A percentile compares a stretch with the other conserved stretches of the same genome.
These are phyloP conservation scores for Cyberlindnera lachancei DNA, from an alignment of 805 yeast genomes.

Conservation along the genomic window DNA sequence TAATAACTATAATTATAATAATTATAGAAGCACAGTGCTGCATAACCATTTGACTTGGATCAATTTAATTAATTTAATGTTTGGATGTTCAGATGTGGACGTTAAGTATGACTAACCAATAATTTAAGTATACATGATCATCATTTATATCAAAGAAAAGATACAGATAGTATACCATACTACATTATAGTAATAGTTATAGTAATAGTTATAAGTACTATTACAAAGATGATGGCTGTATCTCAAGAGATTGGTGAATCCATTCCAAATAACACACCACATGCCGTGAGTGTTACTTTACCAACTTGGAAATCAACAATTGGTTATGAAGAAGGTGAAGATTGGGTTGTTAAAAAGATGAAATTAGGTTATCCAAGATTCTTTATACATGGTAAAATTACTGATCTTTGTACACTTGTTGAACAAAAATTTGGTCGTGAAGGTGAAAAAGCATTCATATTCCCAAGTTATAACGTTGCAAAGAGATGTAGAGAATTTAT, in stretches of 20 bases:
- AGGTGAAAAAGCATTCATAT: conserved; percentile 67
- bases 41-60: no score
- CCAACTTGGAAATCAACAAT: conserved; percentile 95
- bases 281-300: conserved; percentile 89
- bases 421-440: conserved; percentile 71
- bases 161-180: no score
- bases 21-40: no score
- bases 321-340: conserved; percentile 87
- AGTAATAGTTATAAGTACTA: no score
- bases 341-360: conserved; percentile 72
- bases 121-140: no score
- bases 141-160: no score
- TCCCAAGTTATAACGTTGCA: conserved; percentile 74
- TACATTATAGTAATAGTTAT: no score
- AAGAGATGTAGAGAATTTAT: conserved; percentile 80
- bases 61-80: no score
- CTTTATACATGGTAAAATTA: conserved; percentile 59
- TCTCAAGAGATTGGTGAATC: conserved; percentile 58
- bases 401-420: conserved; percentile 44
- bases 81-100: no score
- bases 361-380: conserved; percentile 85
- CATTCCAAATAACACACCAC: conserved; percentile 83
- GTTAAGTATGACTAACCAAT: no score
- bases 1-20: no score
- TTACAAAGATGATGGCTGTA: conserved; percentile 12